Evolutionary conservation across 192 early-diverging fungal genomes (phyloP), one percentile per base, ranked within the genome.

Genomic region (Umbelopsis sp.): DNA sequence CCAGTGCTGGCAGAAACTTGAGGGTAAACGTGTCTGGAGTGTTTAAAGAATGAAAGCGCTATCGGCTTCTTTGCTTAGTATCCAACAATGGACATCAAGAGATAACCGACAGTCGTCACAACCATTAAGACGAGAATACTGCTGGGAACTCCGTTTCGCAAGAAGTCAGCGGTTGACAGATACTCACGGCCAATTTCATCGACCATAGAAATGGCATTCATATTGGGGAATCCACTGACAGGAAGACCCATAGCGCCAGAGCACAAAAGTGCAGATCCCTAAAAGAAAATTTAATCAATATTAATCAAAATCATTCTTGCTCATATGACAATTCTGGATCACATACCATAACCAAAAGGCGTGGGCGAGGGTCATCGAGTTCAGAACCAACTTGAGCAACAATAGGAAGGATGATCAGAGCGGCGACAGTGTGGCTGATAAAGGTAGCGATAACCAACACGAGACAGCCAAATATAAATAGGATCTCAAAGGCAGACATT

Each of bases 131-230:
- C 91, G 16, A 94, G 78, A 9, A 93, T 71, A 68, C 90, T 92
- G 29, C 86, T 81, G 0, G 93, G 92, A 25, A 97, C 75, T 34
- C 97, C 97, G 0, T 90, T 90, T 71, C 84, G 86, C 68, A 96
- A 75, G 75, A 98, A 98, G 77, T 98, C 97, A 31, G 76, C 72
- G 2, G 94, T 94, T 34, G 77, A 80, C 68, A 98, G 73, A 77
- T 94, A 98, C 38, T 91, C 91, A 34, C 87, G 84, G 26, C 97
- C 97, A 69, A 92, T 87, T 2, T 91, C 88, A 65, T 97, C 94
- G 78, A 97, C 95, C 78, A 94, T 87, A 74, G 92, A 90, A 47
- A 98, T 95, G 34, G 97, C 95, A 71, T 96, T 96, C 95, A 98
- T 97, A 70, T 98, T 98, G 1, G 97, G 97, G 83, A 97, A 98